These are phyloP conservation scores for Gracilaria caudata DNA, from an alignment of 23 red algal species.

Conservation along the genomic window DNA sequence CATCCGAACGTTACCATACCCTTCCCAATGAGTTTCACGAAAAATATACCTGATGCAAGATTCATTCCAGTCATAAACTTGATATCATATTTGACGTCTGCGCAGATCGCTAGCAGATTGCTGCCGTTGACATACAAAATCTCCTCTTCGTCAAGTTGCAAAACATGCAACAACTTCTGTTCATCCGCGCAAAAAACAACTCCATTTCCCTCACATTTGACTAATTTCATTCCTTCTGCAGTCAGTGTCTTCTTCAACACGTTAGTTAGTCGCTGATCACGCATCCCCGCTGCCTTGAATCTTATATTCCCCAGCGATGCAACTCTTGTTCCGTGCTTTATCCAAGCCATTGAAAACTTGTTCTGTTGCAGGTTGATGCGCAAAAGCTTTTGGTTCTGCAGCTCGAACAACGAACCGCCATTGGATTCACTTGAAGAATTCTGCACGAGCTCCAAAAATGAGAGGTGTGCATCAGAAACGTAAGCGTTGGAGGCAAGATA, in stretches of 20 bases:
- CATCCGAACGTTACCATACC: slow-evolving; percentile 12
- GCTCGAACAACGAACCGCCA: neutral
- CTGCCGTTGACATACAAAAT: slow-evolving; percentile 11
- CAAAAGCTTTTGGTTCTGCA: slow-evolving; percentile 18
- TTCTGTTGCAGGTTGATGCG: slow-evolving; percentile 2
- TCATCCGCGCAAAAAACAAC: slow-evolving; percentile 33
- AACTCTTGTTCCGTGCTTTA: slow-evolving; percentile 19
- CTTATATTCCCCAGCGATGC: neutral
- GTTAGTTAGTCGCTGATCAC: slow-evolving; percentile 12
- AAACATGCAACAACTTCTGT: slow-evolving; percentile 4
- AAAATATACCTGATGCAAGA: slow-evolving; percentile 16
- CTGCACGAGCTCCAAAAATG: neutral
- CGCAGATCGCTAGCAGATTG: slow-evolving; percentile 14
- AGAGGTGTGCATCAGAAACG: neutral
- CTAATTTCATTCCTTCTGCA: slow-evolving; percentile 29
- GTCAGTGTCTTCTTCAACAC: slow-evolving; percentile 22
- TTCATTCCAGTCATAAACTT: slow-evolving; percentile 19
- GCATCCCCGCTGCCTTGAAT: neutral
- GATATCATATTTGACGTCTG: neutral
- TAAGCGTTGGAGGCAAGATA: neutral
- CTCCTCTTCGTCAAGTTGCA: neutral
- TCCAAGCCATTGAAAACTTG: neutral
- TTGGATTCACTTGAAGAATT: neutral
- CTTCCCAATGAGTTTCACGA: neutral
- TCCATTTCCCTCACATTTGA: slow-evolving; percentile 39